These are phyloP conservation scores for Xylaria sp. DNA, from an alignment of 2,329 filamentous ascomycete species.

Conservation along the genomic window DNA sequence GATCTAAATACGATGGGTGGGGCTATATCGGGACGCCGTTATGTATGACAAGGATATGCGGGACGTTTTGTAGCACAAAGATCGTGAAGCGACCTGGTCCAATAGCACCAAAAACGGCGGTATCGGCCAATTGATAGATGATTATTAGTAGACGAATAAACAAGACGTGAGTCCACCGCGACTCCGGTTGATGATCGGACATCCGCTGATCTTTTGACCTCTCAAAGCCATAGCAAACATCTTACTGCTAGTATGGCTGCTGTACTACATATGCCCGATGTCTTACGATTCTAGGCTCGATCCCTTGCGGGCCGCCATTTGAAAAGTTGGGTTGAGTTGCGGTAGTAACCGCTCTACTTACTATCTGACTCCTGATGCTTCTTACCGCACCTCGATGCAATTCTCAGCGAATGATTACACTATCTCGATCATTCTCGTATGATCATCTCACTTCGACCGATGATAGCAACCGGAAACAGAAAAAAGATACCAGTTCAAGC, in stretches of 20 bases:
- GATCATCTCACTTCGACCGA: not conserved
- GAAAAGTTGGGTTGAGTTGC: constrained; percentile 1
- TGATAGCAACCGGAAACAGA: not conserved
- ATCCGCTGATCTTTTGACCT: constrained; percentile 14
- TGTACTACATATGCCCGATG: constrained; percentile 3
- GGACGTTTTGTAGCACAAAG: constrained; percentile 19
- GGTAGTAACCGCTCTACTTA: constrained; percentile 9
- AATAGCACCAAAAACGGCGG: constrained; percentile 2
- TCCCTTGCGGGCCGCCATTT: not conserved
- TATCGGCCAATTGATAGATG: constrained; percentile 12
- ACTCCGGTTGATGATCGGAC: constrained; percentile 12
- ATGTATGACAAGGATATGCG: constrained; percentile 9
- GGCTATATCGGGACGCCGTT: constrained; percentile 14
- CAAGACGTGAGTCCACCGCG: constrained; percentile 30
- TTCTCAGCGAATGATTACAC: not conserved
- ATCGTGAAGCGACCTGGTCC: constrained; percentile 2
- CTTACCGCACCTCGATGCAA: not conserved
- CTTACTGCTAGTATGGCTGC: not conserved
- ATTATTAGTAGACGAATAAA: constrained; percentile 28
- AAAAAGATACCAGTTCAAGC: constrained; percentile 12
- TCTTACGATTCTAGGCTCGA: not conserved
- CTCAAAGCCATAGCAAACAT: constrained; percentile 8
- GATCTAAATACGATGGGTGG: not conserved
- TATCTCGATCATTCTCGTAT: constrained; percentile 2
- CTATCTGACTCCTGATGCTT: not conserved